Percentiles rank a stretch among this genome's conserved stretches.
Evolutionary conservation across 2,329 filamentous ascomycete species (phyloP).

Genomic region (Incumbomyces delicatus): DNA sequence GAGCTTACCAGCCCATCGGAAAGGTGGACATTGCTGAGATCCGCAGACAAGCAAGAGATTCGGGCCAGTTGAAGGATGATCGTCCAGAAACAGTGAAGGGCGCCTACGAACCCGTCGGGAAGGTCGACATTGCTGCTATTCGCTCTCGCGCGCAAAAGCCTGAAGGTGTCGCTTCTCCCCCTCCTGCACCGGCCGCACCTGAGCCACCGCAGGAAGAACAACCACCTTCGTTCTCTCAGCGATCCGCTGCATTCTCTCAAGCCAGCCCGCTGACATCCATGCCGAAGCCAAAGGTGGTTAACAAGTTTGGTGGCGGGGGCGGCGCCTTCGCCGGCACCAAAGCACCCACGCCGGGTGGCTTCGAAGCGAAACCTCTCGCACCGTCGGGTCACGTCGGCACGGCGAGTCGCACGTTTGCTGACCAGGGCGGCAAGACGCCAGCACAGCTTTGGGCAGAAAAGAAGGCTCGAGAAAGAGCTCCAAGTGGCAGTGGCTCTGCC

Average conservation of each 20-base stretch:
- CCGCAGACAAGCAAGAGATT: constrained; percentile 60
- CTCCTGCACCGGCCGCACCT: constrained; percentile 34
- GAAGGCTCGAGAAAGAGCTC: constrained; percentile 68
- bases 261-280: constrained; percentile 73
- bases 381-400: constrained; percentile 59
- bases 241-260: constrained; percentile 61
- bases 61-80: constrained; percentile 53
- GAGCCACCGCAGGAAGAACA: constrained; percentile 38
- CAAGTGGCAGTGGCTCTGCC: constrained; percentile 42
- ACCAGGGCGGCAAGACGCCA: constrained; percentile 89
- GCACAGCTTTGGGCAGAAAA: constrained; percentile 97
- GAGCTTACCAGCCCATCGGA: constrained; percentile 84
- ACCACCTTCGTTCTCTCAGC: constrained; percentile 61
- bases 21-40: constrained; percentile 97
- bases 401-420: constrained; percentile 87
- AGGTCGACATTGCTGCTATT: constrained; percentile 94
- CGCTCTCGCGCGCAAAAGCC: constrained; percentile 69
- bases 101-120: constrained; percentile 86
- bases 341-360: constrained; percentile 64
- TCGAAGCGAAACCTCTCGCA: constrained; percentile 52
- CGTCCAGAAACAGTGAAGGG: constrained; percentile 80
- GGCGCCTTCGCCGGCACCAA: constrained; percentile 79
- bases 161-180: constrained; percentile 24
- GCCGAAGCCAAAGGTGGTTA: constrained; percentile 90
- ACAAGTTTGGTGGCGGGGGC: constrained; percentile 62